Conservation (phyloP, 139 green algal genomes). For the Ulvella scutata region DNA sequence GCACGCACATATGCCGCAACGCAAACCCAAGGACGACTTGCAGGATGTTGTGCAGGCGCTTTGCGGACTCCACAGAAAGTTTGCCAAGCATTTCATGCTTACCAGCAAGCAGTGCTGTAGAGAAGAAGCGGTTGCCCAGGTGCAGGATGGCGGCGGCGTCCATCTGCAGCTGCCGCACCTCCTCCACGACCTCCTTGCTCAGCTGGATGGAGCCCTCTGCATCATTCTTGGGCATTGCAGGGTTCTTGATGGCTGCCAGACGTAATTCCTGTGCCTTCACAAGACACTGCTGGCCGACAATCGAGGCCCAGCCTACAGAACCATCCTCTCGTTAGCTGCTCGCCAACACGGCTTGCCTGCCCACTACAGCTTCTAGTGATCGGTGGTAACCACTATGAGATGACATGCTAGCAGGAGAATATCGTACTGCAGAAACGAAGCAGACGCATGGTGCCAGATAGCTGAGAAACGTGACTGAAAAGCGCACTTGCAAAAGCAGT, state of each 20-base stretch:
- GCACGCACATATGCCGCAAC: neutral
- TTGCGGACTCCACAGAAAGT: neutral
- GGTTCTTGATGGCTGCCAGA: neutral
- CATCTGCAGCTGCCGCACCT: neutral
- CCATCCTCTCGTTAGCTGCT: no score
- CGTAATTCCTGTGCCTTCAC: neutral
- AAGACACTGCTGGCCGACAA: neutral
- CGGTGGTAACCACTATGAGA: no score
- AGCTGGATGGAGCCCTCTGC: neutral
- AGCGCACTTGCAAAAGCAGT: neutral
- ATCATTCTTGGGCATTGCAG: neutral
- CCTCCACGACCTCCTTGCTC: neutral
- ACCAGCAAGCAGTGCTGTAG: neutral
- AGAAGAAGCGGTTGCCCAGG: neutral
- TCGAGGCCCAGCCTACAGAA: neutral
- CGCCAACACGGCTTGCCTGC: no score
- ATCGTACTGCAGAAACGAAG: no score
- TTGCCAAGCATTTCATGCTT: slow-evolving; percentile 3
- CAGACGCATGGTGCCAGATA: no score
- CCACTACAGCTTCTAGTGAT: no score
- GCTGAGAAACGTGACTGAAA: neutral
- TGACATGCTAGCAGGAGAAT: no score
- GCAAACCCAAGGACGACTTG: neutral
- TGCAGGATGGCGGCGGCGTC: neutral
- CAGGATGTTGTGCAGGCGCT: neutral